Conservation (phyloP, 169 alveolate species). For the Babesia ovata region DNA sequence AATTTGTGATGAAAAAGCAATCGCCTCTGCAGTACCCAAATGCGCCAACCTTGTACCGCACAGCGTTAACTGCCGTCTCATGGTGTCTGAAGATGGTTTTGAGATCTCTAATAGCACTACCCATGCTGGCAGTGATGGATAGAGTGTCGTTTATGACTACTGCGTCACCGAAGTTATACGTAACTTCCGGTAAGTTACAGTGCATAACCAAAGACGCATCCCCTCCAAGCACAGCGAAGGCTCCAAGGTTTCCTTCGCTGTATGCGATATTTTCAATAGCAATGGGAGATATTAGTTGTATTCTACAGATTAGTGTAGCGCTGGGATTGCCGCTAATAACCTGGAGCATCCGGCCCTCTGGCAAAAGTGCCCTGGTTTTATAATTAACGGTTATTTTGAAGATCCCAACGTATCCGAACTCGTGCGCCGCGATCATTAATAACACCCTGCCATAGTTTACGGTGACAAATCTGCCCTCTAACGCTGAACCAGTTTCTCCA, state of each 20-base stretch:
- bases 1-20: conserved; percentile 9
- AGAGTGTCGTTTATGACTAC: not conserved
- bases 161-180: conserved; percentile 3
- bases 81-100: not conserved
- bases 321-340: not conserved
- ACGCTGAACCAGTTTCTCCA: not conserved
- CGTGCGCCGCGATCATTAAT: not conserved
- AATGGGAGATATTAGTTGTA: not conserved
- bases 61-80: not conserved
- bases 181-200: not conserved
- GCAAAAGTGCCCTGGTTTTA: not conserved
- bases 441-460: conserved; percentile 3
- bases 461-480: not conserved
- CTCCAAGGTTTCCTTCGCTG: not conserved
- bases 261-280: not conserved
- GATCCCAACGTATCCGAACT: not conserved
- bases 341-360: not conserved
- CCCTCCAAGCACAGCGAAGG: not conserved
- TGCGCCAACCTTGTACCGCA: not conserved
- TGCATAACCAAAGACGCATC: not conserved
- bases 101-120: not conserved
- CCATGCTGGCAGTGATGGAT: not conserved
- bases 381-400: not conserved
- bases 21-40: not conserved
- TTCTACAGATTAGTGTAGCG: not conserved